Conservation (phyloP, 1,139 yeast genomes). For the Hanseniaspora gamundiae region DNA sequence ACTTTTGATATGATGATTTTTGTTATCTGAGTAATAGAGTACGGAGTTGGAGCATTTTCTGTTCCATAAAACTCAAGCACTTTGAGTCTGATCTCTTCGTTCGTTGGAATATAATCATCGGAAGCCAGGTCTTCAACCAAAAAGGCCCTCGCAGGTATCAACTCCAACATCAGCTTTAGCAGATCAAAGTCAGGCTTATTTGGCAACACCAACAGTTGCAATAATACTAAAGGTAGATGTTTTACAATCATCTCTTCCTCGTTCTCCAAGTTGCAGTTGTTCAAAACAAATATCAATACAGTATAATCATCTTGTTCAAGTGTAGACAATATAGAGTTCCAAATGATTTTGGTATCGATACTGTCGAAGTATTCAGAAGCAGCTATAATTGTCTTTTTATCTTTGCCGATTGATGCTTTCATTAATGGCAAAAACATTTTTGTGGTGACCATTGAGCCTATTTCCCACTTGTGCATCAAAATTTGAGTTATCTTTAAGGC, state of each 20-base stretch:
- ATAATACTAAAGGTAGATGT: constrained; percentile 61
- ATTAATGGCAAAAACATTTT: constrained; percentile 55
- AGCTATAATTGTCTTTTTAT: constrained; percentile 37
- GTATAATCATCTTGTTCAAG: neutral
- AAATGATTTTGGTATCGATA: constrained; percentile 66
- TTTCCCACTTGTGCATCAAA: constrained; percentile 88
- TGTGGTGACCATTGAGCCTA: constrained; percentile 65
- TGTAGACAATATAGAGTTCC: constrained; percentile 27
- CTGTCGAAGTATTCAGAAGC: constrained; percentile 72
- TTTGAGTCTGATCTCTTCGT: constrained; percentile 13
- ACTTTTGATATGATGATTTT: constrained; percentile 1
- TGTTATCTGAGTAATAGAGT: neutral
- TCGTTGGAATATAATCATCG: constrained; percentile 3
- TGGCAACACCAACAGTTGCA: constrained; percentile 31
- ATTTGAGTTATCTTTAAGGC: constrained; percentile 57
- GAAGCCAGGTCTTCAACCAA: constrained; percentile 25
- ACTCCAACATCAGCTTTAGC: constrained; percentile 30
- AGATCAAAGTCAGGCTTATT: constrained; percentile 16
- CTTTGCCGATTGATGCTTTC: constrained; percentile 19
- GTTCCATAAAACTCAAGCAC: neutral
- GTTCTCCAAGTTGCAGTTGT: constrained; percentile 49
- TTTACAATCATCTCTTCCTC: constrained; percentile 78
- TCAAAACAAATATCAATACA: constrained; percentile 46
- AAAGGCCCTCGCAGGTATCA: constrained; percentile 51
- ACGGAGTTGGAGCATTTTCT: neutral